Conservation (phyloP, 2,329 filamentous ascomycete genomes). For the Pestalotiopsis sp. region DNA sequence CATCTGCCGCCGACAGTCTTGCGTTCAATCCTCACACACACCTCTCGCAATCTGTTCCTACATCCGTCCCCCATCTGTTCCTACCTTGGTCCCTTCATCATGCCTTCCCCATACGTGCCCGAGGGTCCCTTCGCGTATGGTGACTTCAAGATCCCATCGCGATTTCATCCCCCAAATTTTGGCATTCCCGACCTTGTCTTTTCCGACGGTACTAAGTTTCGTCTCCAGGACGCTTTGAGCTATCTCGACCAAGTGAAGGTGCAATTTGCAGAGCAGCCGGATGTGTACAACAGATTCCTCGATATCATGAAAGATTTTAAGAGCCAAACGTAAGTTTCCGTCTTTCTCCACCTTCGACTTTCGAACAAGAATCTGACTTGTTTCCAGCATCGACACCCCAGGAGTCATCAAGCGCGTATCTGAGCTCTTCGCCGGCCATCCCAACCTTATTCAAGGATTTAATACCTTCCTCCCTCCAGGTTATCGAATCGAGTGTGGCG, state of each 20-base stretch:
- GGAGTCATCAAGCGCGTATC: constrained; percentile 97
- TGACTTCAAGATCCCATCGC: too few relatives aligned
- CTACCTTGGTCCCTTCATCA: too few relatives aligned
- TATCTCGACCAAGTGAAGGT: constrained; percentile 99
- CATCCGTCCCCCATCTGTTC: too few relatives aligned
- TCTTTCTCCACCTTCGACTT: not conserved
- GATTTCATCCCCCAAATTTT: too few relatives aligned
- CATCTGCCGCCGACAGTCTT: too few relatives aligned
- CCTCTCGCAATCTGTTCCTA: too few relatives aligned
- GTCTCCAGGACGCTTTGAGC: constrained; percentile 70
- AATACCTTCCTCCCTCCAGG: constrained; percentile 96
- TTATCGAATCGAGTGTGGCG: constrained; percentile 94
- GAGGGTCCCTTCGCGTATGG: too few relatives aligned
- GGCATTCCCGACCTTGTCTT: too few relatives aligned
- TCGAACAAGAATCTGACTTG: constrained; percentile 26
- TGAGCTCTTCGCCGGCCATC: constrained; percentile 92
- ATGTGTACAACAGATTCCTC: constrained; percentile 95
- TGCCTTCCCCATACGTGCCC: too few relatives aligned
- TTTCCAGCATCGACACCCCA: constrained; percentile 82
- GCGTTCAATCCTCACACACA: too few relatives aligned
- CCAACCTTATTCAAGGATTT: constrained; percentile 94
- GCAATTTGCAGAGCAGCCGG: constrained; percentile 93
- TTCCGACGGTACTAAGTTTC: too few relatives aligned
- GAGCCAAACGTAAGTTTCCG: constrained; percentile 76
- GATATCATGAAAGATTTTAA: constrained; percentile 99